These are phyloP conservation scores for Magnusiomyces starmeri DNA, from an alignment of 1,139 yeast genomes.

Conservation along the genomic window DNA sequence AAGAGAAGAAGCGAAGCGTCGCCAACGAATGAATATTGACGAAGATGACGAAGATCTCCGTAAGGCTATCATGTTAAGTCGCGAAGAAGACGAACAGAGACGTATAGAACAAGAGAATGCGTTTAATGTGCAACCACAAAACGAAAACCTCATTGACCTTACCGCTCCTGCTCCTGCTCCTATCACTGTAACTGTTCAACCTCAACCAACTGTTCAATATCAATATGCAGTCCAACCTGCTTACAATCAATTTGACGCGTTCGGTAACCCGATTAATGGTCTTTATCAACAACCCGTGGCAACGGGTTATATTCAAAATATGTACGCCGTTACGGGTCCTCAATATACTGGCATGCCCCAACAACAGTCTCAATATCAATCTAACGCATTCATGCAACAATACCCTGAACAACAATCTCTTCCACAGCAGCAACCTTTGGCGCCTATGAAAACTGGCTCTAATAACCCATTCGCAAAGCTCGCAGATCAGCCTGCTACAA, in stretches of 20 bases:
- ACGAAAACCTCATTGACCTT: constrained; percentile 19
- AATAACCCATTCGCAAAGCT: constrained; percentile 81
- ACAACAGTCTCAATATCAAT: constrained; percentile 25
- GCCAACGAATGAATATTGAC: constrained; percentile 27
- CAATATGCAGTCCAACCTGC: constrained; percentile 10
- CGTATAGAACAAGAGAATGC: constrained; percentile 25
- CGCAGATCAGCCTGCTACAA: constrained; percentile 23
- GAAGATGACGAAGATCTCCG: constrained; percentile 64
- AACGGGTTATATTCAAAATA: constrained; percentile 46
- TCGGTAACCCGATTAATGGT: constrained; percentile 56
- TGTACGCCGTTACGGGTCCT: constrained; percentile 32
- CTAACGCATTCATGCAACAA: constrained; percentile 22
- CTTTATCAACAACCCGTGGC: constrained; percentile 44
- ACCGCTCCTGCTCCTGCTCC: constrained; percentile 39
- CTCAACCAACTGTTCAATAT: constrained; percentile 14
- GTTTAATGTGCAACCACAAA: constrained; percentile 18
- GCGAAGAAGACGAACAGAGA: constrained; percentile 68
- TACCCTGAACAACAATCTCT: constrained; percentile 33
- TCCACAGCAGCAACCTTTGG: constrained; percentile 39
- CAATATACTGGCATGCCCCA: constrained; percentile 27
- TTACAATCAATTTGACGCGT: constrained; percentile 43
- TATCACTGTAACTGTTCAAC: constrained; percentile 26
- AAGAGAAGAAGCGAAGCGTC: constrained; percentile 64
- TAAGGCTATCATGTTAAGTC: constrained; percentile 73
- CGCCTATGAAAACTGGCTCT: constrained; percentile 70